Evolutionary conservation across 139 green algal species (phyloP).

Genomic region (Medakamo hakoo): DNA sequence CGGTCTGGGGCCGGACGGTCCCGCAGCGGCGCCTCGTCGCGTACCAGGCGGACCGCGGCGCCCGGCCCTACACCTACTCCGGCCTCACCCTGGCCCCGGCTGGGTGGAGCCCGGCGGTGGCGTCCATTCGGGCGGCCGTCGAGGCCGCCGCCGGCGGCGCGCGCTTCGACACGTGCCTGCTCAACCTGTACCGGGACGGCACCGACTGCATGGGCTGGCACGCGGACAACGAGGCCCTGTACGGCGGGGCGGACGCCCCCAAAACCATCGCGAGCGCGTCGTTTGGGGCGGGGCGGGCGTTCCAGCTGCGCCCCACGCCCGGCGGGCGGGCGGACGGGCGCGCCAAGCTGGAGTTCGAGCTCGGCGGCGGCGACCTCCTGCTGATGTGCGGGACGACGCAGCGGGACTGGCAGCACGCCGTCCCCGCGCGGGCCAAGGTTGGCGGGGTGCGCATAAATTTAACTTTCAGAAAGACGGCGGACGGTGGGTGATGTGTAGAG

Average conservation of each 20-base stretch:
- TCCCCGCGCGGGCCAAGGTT: slow-evolving; percentile 15
- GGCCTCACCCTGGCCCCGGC: slow-evolving; percentile 13
- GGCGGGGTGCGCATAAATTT: slow-evolving; percentile 25
- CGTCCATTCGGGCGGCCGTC: not conserved
- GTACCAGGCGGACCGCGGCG: slow-evolving; percentile 27
- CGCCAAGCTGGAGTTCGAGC: slow-evolving; percentile 5
- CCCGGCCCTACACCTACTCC: slow-evolving; percentile 39
- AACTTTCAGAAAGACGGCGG: slow-evolving; percentile 20
- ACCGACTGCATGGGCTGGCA: slow-evolving; percentile 35
- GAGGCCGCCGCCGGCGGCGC: not conserved
- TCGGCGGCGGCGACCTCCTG: slow-evolving; percentile 23
- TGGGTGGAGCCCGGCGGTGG: slow-evolving; percentile 10
- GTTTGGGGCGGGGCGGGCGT: slow-evolving; percentile 31
- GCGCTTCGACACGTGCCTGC: slow-evolving; percentile 37
- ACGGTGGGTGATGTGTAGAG: not conserved
- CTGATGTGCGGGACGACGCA: slow-evolving; percentile 26
- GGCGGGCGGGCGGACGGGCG: slow-evolving; percentile 11
- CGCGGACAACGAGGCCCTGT: slow-evolving; percentile 38
- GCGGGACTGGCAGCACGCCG: slow-evolving; percentile 33
- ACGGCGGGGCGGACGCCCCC: slow-evolving; percentile 7
- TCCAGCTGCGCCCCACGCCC: slow-evolving; percentile 32
- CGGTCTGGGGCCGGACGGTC: slow-evolving; percentile 18
- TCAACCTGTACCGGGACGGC: slow-evolving; percentile 39
- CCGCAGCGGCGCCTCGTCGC: slow-evolving; percentile 40
- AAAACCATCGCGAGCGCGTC: slow-evolving; percentile 27